Conservation (phyloP, 345 rosid species). For the Eucalyptus cladocalyx region DNA sequence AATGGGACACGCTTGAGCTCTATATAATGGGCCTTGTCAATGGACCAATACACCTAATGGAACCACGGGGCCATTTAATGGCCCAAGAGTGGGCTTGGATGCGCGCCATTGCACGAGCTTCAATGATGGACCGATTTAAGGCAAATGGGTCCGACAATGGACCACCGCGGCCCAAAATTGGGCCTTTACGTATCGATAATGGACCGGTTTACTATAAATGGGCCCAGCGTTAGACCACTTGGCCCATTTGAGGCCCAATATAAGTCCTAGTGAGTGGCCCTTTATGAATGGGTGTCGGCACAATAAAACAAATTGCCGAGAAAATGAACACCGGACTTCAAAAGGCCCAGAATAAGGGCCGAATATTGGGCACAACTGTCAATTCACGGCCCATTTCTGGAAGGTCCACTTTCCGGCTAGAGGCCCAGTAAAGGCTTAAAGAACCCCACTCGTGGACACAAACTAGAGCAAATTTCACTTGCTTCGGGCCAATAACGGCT, state of each 20-base stretch:
- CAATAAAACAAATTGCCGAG: not conserved
- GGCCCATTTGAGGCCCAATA: not conserved
- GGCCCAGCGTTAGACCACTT: not conserved
- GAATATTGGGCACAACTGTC: not conserved
- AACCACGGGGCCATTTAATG: not conserved
- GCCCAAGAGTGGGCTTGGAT: not conserved
- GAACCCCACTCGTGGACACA: not conserved
- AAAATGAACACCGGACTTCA: not conserved
- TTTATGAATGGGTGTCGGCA: not conserved
- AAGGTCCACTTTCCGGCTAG: not conserved
- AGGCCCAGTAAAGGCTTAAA: not conserved
- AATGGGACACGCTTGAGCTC: not conserved
- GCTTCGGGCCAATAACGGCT: not conserved
- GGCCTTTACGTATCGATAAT: not conserved
- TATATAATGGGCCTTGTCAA: not conserved
- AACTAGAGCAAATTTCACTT: not conserved
- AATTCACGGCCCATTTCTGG: not conserved
- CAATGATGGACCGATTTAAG: not conserved
- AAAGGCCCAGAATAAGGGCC: not conserved
- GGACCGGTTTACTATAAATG: not conserved
- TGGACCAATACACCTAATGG: not conserved
- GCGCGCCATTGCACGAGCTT: not conserved
- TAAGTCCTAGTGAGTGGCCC: fast-evolving
- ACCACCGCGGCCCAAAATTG: not conserved
- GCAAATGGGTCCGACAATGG: not conserved